Conservation (phyloP, 805 yeast species). For the Kluyveromyces wickerhamii region DNA sequence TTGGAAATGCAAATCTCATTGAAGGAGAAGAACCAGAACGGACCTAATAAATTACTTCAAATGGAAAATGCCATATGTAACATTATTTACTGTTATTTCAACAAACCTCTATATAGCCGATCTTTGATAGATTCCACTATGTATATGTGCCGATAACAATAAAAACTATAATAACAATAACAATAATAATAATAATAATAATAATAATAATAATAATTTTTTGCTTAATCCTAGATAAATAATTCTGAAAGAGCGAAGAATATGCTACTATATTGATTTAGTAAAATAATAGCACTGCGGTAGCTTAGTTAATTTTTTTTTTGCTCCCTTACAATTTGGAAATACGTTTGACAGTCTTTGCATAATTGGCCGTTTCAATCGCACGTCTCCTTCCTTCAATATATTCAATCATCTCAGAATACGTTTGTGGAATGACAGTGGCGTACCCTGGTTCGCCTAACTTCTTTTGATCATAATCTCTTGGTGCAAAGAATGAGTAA, state of each 20-base stretch:
- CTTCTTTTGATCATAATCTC: conserved; percentile 34
- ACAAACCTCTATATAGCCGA: too few species aligned
- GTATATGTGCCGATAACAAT: too few species aligned
- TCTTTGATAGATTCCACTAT: too few species aligned
- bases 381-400: conserved; percentile 90
- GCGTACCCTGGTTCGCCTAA: conserved; percentile 47
- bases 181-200: too few species aligned
- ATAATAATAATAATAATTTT: too few species aligned
- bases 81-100: too few species aligned
- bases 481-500: conserved; percentile 80
- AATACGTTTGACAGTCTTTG: conserved; percentile 33
- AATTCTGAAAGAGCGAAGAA: too few species aligned
- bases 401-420: conserved; percentile 87
- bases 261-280: too few species aligned
- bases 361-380: conserved; percentile 66
- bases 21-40: conserved; percentile 28
- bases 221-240: too few species aligned
- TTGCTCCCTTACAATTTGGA: conserved; percentile 6
- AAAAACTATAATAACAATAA: too few species aligned
- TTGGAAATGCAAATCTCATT: conserved; percentile 26
- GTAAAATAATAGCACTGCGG: too few species aligned
- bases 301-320: conserved; percentile 1
- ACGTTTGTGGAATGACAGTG: conserved; percentile 78
- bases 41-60: conserved; percentile 8
- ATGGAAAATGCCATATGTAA: too few species aligned